phyloP scores from a whole-genome alignment of 1,139 yeast species.

The Sugiyamaella sp. region DNA sequence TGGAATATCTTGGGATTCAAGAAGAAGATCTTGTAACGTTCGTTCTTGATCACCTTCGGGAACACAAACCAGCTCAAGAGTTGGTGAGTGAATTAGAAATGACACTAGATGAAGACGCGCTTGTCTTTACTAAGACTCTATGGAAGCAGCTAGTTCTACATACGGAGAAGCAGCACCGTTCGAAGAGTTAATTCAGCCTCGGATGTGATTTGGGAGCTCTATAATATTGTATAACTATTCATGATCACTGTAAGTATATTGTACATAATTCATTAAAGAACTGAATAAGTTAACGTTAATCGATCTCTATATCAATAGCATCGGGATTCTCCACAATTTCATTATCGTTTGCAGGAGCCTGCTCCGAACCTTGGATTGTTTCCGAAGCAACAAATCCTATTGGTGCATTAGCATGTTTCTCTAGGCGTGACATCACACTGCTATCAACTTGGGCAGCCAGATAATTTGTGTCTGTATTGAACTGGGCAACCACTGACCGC shows the following conservation, averaged over 20 bases:
- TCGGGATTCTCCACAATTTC: constrained; percentile 54
- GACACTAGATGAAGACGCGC: constrained; percentile 44
- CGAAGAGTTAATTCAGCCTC: neutral
- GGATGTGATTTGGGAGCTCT: too few species aligned
- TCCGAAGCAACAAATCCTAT: constrained; percentile 61
- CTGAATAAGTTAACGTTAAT: constrained; percentile 35
- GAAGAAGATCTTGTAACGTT: constrained; percentile 43
- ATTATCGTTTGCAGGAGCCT: constrained; percentile 27
- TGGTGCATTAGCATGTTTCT: constrained; percentile 43
- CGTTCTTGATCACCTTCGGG: constrained; percentile 35
- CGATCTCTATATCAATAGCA: constrained; percentile 66
- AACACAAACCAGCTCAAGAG: constrained; percentile 35
- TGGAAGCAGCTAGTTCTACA: constrained; percentile 39
- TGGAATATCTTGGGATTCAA: constrained; percentile 43
- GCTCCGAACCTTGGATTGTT: constrained; percentile 34
- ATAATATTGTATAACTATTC: neutral
- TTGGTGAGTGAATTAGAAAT: constrained; percentile 39
- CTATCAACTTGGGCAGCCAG: constrained; percentile 36
- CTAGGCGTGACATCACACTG: constrained; percentile 26
- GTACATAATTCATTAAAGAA: constrained; percentile 10
- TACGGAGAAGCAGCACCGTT: constrained; percentile 28
- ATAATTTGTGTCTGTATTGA: constrained; percentile 44
- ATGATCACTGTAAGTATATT: constrained; percentile 1
- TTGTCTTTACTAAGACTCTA: constrained; percentile 34
- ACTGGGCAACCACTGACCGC: constrained; percentile 52